phyloP scores from a whole-genome alignment of 768 basidiomycete genomes.

The Clavaria fumosa region DNA sequence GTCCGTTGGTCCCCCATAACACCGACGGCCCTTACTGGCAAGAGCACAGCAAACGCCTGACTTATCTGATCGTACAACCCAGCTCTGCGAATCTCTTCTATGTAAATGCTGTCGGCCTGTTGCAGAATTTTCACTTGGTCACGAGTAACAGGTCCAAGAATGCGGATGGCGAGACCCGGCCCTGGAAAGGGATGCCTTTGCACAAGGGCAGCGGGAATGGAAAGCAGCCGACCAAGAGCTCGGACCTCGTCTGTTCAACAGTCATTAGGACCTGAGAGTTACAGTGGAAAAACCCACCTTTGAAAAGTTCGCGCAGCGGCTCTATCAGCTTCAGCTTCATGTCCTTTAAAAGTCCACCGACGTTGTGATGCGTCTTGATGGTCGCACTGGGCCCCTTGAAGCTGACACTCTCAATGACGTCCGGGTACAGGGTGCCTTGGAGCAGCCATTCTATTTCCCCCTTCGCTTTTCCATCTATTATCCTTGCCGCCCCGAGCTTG shows the following conservation, averaged over 20 bases:
- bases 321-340: conserved; percentile 99
- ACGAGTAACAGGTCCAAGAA: conserved; percentile 87
- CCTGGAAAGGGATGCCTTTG: conserved; percentile 98
- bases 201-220: conserved; percentile 85
- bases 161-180: conserved; percentile 94
- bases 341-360: conserved; percentile 87
- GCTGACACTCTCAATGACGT: conserved; percentile 97
- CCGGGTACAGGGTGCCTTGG: conserved; percentile 96
- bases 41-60: conserved; percentile 90
- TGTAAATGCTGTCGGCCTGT: conserved; percentile 88
- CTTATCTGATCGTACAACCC: conserved; percentile 85
- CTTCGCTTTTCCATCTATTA: conserved; percentile 63
- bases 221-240: conserved; percentile 75
- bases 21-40: conserved; percentile 94
- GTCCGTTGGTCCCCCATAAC: conserved; percentile 96
- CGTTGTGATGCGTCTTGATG: conserved; percentile 99
- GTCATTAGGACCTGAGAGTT: not conserved
- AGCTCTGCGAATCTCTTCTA: conserved; percentile 92
- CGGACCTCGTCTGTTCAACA: conserved; percentile 78
- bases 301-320: conserved; percentile 93
- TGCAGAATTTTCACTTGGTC: conserved; percentile 87
- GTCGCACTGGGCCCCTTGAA: conserved; percentile 99
- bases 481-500: conserved; percentile 72
- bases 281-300: conserved; percentile 39
- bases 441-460: conserved; percentile 94